A percentile compares a stretch with the other conserved stretches of the same genome.
Evolutionary conservation across 164 flowering plant species (phyloP).

Genomic region (Protea cynaroides): DNA sequence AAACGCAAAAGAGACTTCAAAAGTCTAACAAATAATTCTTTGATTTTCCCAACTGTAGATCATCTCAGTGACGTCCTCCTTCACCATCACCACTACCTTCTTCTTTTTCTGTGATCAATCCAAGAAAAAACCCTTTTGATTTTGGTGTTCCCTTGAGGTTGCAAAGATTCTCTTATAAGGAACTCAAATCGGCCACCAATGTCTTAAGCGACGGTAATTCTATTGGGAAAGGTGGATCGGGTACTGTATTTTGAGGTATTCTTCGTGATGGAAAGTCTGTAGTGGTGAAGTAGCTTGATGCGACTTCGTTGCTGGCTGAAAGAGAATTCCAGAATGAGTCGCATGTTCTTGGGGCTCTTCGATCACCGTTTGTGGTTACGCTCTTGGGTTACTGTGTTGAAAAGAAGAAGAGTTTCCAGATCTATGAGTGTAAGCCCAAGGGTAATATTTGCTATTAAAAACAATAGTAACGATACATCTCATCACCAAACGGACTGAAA

Average conservation of each 20-base stretch:
- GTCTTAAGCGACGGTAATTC: conserved; percentile 44
- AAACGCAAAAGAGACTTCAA: no score
- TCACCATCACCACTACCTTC: neutral
- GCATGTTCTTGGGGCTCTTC: conserved; percentile 64
- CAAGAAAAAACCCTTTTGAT: conserved; percentile 48
- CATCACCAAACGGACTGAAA: no score
- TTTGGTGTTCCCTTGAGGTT: conserved; percentile 48
- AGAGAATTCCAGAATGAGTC: conserved; percentile 88
- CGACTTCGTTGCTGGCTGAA: conserved; percentile 45
- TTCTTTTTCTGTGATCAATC: neutral
- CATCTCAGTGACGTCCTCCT: conserved; percentile 2
- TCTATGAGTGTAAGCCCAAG: conserved; percentile 96
- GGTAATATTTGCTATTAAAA: no score
- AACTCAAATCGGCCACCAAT: conserved; percentile 67
- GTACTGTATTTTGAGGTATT: conserved; percentile 68
- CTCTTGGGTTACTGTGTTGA: conserved; percentile 78
- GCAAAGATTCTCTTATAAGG: conserved; percentile 62
- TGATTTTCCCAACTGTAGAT: conserved; percentile 35
- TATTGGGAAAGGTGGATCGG: conserved; percentile 91
- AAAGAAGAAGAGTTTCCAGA: conserved; percentile 47
- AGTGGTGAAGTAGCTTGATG: conserved; percentile 66
- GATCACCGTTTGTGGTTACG: conserved; percentile 63
- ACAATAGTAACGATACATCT: no score
- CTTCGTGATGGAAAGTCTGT: conserved; percentile 66
- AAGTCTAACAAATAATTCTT: no score